phyloP scores from a whole-genome alignment of 1,284 basidiomycete species.

The Melampsora larici-populina region DNA sequence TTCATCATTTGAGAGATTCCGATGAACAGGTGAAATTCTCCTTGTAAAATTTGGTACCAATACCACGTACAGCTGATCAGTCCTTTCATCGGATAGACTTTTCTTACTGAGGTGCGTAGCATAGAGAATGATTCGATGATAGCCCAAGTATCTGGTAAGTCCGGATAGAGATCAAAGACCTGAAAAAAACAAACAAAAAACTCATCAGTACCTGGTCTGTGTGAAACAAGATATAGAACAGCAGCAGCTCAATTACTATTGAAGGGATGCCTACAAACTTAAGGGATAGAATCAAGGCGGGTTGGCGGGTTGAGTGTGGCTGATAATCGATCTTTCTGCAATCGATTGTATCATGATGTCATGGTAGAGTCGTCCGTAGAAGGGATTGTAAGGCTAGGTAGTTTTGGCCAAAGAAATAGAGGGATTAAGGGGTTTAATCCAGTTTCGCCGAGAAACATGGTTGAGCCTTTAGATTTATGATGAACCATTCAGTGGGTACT shows the following conservation, averaged over 20 bases:
- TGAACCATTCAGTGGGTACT: slow-evolving; percentile 43
- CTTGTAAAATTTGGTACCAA: slow-evolving; percentile 32
- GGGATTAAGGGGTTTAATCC: no score
- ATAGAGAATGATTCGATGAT: slow-evolving; percentile 28
- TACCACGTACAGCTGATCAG: slow-evolving; percentile 24
- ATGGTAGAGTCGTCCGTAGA: no score
- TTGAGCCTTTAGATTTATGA: no score
- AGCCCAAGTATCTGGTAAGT: slow-evolving; percentile 17
- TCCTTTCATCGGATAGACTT: slow-evolving; percentile 34
- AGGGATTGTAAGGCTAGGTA: no score
- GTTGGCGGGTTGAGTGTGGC: no score
- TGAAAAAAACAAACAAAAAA: background rate
- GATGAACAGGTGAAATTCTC: slow-evolving; percentile 24
- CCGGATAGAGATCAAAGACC: slow-evolving; percentile 39
- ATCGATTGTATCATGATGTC: no score
- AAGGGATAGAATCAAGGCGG: no score
- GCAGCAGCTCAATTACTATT: slow-evolving; percentile 8
- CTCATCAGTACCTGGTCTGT: no score
- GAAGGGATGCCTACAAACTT: slow-evolving; percentile 38
- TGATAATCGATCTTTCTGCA: no score
- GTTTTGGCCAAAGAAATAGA: no score
- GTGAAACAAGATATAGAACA: no score
- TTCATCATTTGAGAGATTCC: slow-evolving; percentile 29
- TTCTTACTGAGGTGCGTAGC: slow-evolving; percentile 17
- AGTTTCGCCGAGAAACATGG: no score